Percentiles rank a stretch among this genome's conserved stretches.
Evolutionary conservation across 768 basidiomycete genomes (phyloP).

Genomic region (Leucosporidium creatinivorum): DNA sequence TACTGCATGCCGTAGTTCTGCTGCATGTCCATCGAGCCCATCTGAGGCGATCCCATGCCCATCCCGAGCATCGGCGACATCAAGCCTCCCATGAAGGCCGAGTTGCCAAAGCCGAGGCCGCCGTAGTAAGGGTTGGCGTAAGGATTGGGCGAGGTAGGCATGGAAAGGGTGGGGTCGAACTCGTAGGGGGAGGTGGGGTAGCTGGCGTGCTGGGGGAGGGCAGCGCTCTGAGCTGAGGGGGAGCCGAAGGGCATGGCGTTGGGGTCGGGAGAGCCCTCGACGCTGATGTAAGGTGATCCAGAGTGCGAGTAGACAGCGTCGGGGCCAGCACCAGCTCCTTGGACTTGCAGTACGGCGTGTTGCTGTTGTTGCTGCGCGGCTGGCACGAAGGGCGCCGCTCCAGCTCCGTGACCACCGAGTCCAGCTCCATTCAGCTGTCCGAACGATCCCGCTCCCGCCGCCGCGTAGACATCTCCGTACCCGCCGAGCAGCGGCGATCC

Average conservation of each 20-base stretch:
- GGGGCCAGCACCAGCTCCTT: not conserved
- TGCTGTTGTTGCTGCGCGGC: conserved; percentile 3
- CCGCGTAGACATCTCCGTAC: conserved; percentile 18
- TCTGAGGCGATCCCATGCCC: conserved; percentile 1
- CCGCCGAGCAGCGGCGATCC: not conserved
- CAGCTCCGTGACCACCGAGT: conserved; percentile 1
- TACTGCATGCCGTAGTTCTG: conserved; percentile 10
- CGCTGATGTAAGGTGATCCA: conserved; percentile 13
- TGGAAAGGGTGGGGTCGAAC: conserved; percentile 17
- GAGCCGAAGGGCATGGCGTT: conserved; percentile 13
- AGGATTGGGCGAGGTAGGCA: conserved; percentile 8
- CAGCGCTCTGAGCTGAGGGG: not conserved
- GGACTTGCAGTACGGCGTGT: not conserved
- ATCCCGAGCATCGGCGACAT: conserved; percentile 10
- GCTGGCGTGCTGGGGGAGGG: not conserved
- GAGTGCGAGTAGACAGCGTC: conserved; percentile 6
- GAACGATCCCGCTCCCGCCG: not conserved
- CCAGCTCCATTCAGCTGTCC: not conserved
- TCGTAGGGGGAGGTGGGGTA: conserved; percentile 10
- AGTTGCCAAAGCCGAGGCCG: conserved; percentile 9
- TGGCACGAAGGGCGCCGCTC: conserved; percentile 7
- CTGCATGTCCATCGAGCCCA: not conserved
- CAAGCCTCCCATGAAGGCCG: conserved; percentile 23
- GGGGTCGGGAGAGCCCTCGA: not conserved
- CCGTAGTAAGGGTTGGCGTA: conserved; percentile 1